Conservation (phyloP, 495 filamentous ascomycete genomes). For the Talaromyces trachyspermus region DNA sequence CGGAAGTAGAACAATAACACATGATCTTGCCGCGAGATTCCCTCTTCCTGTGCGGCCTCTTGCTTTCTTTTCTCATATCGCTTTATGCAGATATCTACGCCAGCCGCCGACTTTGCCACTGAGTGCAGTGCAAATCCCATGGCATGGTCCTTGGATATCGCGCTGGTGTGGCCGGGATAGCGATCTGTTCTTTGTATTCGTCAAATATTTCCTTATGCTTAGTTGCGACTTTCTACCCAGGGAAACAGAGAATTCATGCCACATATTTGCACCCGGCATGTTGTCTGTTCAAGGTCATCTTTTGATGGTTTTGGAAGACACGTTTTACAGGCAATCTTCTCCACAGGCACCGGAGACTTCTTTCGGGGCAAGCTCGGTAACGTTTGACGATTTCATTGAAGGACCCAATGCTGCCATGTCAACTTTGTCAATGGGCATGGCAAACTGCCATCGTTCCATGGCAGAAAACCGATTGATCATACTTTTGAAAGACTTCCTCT, state of each 20-base stretch:
- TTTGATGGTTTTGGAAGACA: constrained; percentile 72
- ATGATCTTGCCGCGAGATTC: constrained; percentile 61
- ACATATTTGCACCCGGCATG: constrained; percentile 65
- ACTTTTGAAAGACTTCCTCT: constrained; percentile 77
- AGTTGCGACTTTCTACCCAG: constrained; percentile 71
- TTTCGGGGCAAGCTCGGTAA: constrained; percentile 52
- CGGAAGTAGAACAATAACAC: constrained; percentile 29
- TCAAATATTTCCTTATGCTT: constrained; percentile 82
- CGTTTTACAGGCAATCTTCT: constrained; percentile 61
- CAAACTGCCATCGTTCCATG: constrained; percentile 74
- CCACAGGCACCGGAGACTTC: constrained; percentile 46
- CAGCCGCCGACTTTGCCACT: constrained; percentile 60
- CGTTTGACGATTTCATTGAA: constrained; percentile 69
- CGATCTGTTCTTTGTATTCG: constrained; percentile 90
- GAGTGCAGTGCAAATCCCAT: constrained; percentile 63
- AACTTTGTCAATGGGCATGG: constrained; percentile 55
- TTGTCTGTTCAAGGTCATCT: constrained; percentile 82
- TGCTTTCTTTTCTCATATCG: constrained; percentile 60
- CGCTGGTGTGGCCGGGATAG: constrained; percentile 88
- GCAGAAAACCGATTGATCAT: constrained; percentile 86
- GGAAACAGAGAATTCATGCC: constrained; percentile 56
- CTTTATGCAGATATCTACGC: constrained; percentile 58
- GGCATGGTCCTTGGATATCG: constrained; percentile 79
- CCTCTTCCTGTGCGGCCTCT: constrained; percentile 63
- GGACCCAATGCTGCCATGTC: constrained; percentile 63